Base-by-base conservation (phyloP, 352 stramenopile species). In the Phytopythium oedochilum region DNA sequence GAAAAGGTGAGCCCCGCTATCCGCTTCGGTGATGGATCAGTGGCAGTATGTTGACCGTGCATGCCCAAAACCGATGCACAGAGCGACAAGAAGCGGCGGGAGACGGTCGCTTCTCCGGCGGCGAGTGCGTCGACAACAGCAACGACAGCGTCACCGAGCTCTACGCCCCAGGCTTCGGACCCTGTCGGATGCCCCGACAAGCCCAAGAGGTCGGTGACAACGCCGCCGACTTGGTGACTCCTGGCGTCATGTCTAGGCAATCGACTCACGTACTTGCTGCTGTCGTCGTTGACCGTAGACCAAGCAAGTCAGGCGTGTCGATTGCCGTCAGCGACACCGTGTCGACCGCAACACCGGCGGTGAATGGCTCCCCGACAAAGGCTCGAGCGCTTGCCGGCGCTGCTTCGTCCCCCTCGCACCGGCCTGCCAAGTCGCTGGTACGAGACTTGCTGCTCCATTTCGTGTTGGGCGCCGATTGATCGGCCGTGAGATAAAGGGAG, bases 1-100 rank as follows among this genome's bases (percentile, higher is more conserved):
- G 83, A 92, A 38, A 93, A 92, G 77, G 68, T 73, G 40, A 52
- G 59, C 32, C 15, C 1, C 32, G 32, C 29, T 10, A 10, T 34
- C 29, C 10, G 32, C 32, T 36, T 36, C 2, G 32, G 11, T n/a
- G n/a, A n/a, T n/a, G n/a, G n/a, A n/a, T n/a, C n/a, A n/a, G n/a
- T n/a, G n/a, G n/a, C n/a, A n/a, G n/a, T n/a, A n/a, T n/a, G n/a
- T n/a, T n/a, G n/a, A n/a, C n/a, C n/a, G n/a, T n/a, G n/a, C n/a
- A n/a, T n/a, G n/a, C n/a, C n/a, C n/a, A n/a, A n/a, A n/a, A n/a
- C n/a, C n/a, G 28, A 14, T 1, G 5, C 18, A 0, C 39, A 58
- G 52, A 42, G 26, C 42, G 52, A 58, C 52, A 58, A 44, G 42
- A 58, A 58, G 52, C 28, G 31, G 31, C 52, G 49, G 15, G 49